These are phyloP conservation scores for Dendrostoma leiphaemia DNA, from an alignment of 2,329 filamentous ascomycete genomes.

Conservation along the genomic window DNA sequence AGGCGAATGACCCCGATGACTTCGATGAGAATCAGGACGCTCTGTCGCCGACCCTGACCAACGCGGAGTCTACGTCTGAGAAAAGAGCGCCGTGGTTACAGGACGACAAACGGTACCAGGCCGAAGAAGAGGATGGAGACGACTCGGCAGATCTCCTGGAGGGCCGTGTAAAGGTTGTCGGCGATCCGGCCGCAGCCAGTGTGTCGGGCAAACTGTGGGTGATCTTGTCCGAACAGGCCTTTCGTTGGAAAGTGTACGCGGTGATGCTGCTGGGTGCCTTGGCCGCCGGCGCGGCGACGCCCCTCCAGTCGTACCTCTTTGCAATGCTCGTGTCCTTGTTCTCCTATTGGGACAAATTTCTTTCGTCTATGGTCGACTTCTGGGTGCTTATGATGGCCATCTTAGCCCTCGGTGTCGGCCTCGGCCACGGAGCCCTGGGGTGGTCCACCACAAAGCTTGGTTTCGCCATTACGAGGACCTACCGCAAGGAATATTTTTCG, in stretches of 20 bases:
- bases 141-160: neutral
- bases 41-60: neutral
- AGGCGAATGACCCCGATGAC: neutral
- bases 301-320: constrained; percentile 53
- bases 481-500: constrained; percentile 56
- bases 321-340: constrained; percentile 53
- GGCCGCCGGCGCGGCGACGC: constrained; percentile 25
- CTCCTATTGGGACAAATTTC: constrained; percentile 10
- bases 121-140: neutral
- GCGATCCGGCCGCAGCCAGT: no score
- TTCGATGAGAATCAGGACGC: neutral
- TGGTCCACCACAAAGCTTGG: constrained; percentile 15
- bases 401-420: constrained; percentile 3
- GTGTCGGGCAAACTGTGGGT: neutral
- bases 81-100: neutral
- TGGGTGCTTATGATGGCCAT: constrained; percentile 11
- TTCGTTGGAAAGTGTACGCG: neutral
- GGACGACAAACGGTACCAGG: neutral
- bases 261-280: neutral
- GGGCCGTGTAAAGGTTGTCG: neutral
- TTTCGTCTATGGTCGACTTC: constrained; percentile 4
- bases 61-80: neutral
- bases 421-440: constrained; percentile 9
- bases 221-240: neutral
- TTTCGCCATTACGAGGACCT: neutral